phyloP scores from a whole-genome alignment of 768 basidiomycete genomes.

The Boletus patriciae region DNA sequence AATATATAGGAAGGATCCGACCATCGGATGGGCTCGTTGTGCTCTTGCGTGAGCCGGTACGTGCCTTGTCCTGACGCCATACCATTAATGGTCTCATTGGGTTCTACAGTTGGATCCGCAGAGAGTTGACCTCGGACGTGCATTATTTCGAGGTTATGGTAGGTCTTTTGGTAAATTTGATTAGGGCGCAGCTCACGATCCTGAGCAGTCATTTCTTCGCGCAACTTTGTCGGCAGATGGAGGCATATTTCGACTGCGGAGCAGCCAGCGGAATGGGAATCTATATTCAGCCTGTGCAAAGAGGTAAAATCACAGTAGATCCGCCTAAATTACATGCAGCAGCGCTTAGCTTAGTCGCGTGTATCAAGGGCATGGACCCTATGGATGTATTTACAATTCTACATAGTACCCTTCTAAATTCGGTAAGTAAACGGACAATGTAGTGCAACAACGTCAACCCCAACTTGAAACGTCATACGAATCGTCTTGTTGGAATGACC shows the following conservation, averaged over 20 bases:
- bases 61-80: slow-evolving; percentile 17
- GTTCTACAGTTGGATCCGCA: slow-evolving; percentile 23
- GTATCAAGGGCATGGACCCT: slow-evolving; percentile 6
- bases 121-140: slow-evolving; percentile 34
- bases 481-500: slow-evolving; percentile 8
- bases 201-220: slow-evolving; percentile 45
- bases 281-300: slow-evolving; percentile 52
- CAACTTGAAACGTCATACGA: neutral
- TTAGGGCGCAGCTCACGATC: slow-evolving; percentile 10
- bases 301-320: slow-evolving; percentile 25
- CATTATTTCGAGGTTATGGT: slow-evolving; percentile 53
- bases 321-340: neutral
- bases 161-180: neutral
- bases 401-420: neutral
- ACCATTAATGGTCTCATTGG: slow-evolving; percentile 1
- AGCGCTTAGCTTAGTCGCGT: neutral
- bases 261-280: slow-evolving; percentile 47
- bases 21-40: slow-evolving; percentile 59
- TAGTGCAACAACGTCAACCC: neutral
- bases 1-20: slow-evolving; percentile 57
- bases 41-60: slow-evolving; percentile 51
- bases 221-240: slow-evolving; percentile 53
- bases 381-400: neutral
- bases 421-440: slow-evolving; percentile 8
- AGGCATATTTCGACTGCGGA: slow-evolving; percentile 35